phyloP scores from a whole-genome alignment of 192 early-diverging fungal species.

The Entomortierella beljakovae region DNA sequence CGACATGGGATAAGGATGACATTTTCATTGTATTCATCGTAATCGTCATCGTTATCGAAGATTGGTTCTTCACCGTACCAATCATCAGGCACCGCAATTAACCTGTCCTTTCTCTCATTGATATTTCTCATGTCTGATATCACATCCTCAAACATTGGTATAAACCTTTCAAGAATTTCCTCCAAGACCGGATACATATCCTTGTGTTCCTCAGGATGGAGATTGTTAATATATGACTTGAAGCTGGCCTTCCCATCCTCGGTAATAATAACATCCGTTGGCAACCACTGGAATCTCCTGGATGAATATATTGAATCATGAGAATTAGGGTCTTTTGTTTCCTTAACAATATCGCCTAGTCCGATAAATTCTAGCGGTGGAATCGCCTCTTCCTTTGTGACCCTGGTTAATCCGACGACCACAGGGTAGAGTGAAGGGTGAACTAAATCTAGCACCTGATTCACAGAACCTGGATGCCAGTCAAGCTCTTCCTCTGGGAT shows the following conservation, averaged over 20 bases:
- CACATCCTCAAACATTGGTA: constrained; percentile 75
- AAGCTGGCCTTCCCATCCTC: constrained; percentile 59
- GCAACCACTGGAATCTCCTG: constrained; percentile 71
- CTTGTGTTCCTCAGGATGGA: constrained; percentile 65
- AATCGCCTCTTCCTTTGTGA: constrained; percentile 11
- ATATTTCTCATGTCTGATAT: constrained; percentile 22
- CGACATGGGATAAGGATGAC: too few species aligned
- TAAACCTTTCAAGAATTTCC: constrained; percentile 61
- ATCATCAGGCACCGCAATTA: not conserved
- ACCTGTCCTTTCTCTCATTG: not conserved
- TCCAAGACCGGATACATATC: constrained; percentile 65
- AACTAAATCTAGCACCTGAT: constrained; percentile 64
- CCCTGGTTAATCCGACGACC: constrained; percentile 9
- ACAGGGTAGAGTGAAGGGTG: constrained; percentile 66
- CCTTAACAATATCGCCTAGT: not conserved
- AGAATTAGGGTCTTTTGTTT: not conserved
- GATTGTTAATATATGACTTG: constrained; percentile 81
- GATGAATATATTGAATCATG: constrained; percentile 11
- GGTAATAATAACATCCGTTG: constrained; percentile 68
- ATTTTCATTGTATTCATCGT: constrained; percentile 24
- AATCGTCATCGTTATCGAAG: constrained; percentile 9
- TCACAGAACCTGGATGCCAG: constrained; percentile 60
- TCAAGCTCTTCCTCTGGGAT: constrained; percentile 47
- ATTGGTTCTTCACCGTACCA: constrained; percentile 15
- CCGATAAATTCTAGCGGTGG: constrained; percentile 8